Evolutionary conservation across 179 eudicot genomes (phyloP).

Genomic region (Nepenthes alata): DNA sequence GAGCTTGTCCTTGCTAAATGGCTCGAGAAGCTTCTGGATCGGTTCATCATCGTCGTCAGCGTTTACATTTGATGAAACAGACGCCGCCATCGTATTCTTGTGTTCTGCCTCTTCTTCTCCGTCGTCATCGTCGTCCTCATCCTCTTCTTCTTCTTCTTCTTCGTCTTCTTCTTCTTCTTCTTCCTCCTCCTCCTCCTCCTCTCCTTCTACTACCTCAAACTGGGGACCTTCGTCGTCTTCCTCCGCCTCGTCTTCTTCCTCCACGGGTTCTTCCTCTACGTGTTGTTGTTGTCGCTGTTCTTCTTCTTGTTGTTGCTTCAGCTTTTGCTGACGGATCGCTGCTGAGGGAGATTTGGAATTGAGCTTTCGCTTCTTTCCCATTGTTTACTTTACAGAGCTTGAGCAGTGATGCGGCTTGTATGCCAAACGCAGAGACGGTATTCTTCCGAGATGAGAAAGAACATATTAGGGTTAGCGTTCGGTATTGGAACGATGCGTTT

Average conservation of each 20-base stretch:
- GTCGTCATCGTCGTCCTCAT: conserved; percentile 4
- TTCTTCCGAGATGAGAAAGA: too few species aligned
- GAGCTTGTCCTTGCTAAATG: conserved; percentile 11
- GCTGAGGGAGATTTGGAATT: conserved; percentile 1
- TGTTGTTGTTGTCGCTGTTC: conserved; percentile 2
- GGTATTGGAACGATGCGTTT: too few species aligned
- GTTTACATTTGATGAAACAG: neutral
- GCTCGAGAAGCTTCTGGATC: conserved; percentile 10
- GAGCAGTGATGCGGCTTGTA: too few species aligned
- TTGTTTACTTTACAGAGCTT: neutral
- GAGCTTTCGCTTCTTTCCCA: conserved; percentile 15
- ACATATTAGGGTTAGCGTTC: too few species aligned
- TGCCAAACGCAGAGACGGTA: too few species aligned
- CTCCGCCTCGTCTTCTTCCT: neutral
- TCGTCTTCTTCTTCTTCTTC: conserved; percentile 1
- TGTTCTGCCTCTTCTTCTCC: conserved; percentile 1
- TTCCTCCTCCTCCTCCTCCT: neutral
- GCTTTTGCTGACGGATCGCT: neutral
- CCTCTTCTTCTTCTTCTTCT: conserved; percentile 5
- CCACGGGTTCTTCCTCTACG: neutral
- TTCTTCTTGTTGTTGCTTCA: conserved; percentile 4
- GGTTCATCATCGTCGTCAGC: conserved; percentile 8
- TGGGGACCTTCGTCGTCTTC: conserved; percentile 1
- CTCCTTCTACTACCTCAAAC: neutral
- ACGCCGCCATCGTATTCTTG: neutral